phyloP scores from a whole-genome alignment of 225 moss, liverwort and hornwort genomes.

The Sphagnum tenellum region DNA sequence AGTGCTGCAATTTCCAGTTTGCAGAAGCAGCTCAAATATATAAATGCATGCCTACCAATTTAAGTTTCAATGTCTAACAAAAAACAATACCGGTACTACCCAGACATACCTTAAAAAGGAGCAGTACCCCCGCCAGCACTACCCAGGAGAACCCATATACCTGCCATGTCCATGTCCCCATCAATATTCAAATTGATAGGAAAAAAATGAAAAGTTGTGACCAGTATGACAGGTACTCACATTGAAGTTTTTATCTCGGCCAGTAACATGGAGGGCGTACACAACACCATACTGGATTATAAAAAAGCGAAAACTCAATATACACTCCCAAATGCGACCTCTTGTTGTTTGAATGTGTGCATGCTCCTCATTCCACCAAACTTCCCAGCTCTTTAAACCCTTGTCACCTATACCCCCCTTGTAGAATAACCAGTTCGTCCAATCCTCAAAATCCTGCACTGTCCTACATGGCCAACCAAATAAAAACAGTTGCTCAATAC shows the following conservation, averaged over 20 bases:
- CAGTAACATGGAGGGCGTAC: constrained; percentile 41
- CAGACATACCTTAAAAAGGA: constrained; percentile 36
- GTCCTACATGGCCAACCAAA: constrained; percentile 19
- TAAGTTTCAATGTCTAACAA: background rate
- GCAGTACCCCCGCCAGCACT: constrained; percentile 31
- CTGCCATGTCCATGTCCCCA: constrained; percentile 12
- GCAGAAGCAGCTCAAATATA: too few relatives aligned
- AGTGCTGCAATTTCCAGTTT: too few relatives aligned
- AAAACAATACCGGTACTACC: background rate
- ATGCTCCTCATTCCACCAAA: constrained; percentile 92
- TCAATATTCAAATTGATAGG: background rate
- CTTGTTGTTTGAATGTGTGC: constrained; percentile 68
- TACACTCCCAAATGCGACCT: constrained; percentile 64
- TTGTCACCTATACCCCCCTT: constrained; percentile 81
- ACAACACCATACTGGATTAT: constrained; percentile 96
- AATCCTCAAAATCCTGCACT: constrained; percentile 86
- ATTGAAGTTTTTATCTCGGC: constrained; percentile 25
- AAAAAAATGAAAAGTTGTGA: background rate
- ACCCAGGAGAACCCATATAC: constrained; percentile 56
- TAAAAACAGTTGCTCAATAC: constrained; percentile 13
- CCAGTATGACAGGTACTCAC: constrained; percentile 16
- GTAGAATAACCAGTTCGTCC: constrained; percentile 81
- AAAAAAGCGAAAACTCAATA: constrained; percentile 82
- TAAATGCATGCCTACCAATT: too few relatives aligned
- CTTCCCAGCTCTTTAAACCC: constrained; percentile 64